These are phyloP conservation scores for Cutaneotrichosporon sp. DNA, from an alignment of 1,284 basidiomycete genomes.

Conservation along the genomic window DNA sequence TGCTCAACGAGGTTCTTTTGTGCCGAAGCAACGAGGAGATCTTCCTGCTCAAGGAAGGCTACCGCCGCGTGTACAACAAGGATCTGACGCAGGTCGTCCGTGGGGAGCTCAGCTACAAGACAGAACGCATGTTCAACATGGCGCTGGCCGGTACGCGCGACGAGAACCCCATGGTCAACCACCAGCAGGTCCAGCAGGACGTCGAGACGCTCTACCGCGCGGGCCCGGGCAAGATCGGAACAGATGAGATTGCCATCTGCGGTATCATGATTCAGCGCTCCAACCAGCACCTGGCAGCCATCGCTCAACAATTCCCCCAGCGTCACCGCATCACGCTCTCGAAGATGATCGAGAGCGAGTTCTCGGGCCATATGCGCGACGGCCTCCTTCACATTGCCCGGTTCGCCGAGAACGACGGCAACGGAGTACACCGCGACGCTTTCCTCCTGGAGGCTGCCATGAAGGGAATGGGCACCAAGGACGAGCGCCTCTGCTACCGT, in stretches of 20 bases:
- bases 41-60: constrained; percentile 46
- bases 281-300: constrained; percentile 42
- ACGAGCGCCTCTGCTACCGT: constrained; percentile 47
- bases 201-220: constrained; percentile 45
- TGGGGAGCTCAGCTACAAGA: constrained; percentile 50
- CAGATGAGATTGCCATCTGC: constrained; percentile 49
- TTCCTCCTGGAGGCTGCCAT: constrained; percentile 43
- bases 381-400: constrained; percentile 41
- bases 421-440: constrained; percentile 44
- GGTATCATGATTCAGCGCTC: constrained; percentile 46
- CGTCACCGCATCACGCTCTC: constrained; percentile 35
- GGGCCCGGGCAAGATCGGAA: constrained; percentile 46
- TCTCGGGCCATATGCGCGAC: constrained; percentile 49
- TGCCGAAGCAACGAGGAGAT: constrained; percentile 49
- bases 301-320: constrained; percentile 43
- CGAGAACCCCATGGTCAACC: constrained; percentile 44
- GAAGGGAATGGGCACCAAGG: constrained; percentile 48
- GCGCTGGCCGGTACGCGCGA: constrained; percentile 45
- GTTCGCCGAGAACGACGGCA: constrained; percentile 41
- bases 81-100: constrained; percentile 40
- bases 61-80: constrained; percentile 40
- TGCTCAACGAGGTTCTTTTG: constrained; percentile 47
- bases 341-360: constrained; percentile 45
- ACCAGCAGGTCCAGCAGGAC: constrained; percentile 45
- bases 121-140: constrained; percentile 49